Conservation (phyloP, 805 yeast species). For the Yamadazyma endophytica region DNA sequence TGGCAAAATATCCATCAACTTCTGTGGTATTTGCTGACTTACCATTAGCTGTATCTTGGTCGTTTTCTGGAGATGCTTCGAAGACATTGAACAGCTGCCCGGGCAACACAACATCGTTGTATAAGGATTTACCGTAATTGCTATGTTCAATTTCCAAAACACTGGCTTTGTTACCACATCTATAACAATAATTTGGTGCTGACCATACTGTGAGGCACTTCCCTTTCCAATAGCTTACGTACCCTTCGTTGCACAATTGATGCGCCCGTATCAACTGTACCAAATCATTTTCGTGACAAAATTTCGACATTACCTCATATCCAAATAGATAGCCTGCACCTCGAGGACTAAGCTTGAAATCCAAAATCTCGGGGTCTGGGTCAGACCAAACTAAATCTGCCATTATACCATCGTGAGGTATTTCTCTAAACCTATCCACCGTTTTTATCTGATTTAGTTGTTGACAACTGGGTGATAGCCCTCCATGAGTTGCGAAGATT, state of each 20-base stretch:
- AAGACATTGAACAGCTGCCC: conserved; percentile 85
- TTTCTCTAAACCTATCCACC: conserved; percentile 87
- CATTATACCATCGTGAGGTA: conserved; percentile 99
- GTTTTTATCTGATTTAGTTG: conserved; percentile 87
- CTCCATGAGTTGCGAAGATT: conserved; percentile 95
- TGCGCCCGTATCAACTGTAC: conserved; percentile 88
- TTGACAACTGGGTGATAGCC: conserved; percentile 91
- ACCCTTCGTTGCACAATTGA: conserved; percentile 95
- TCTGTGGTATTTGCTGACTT: conserved; percentile 34
- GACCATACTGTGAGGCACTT: conserved; percentile 96
- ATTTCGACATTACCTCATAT: conserved; percentile 80
- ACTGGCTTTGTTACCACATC: conserved; percentile 98
- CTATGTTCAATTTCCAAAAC: conserved; percentile 73
- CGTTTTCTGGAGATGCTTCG: conserved; percentile 95
- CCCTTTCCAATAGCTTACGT: conserved; percentile 86
- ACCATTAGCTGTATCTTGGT: conserved; percentile 47
- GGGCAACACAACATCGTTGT: conserved; percentile 19
- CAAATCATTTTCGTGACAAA: conserved; percentile 72
- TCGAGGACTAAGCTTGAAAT: conserved; percentile 85
- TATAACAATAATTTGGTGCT: conserved; percentile 95
- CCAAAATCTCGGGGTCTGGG: conserved; percentile 79
- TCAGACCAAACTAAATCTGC: conserved; percentile 99
- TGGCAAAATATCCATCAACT: conserved; percentile 4
- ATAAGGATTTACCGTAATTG: conserved; percentile 29
- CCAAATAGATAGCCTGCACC: conserved; percentile 99